Conservation (phyloP, 768 basidiomycete genomes). For the Paxillus rubicundulus region DNA sequence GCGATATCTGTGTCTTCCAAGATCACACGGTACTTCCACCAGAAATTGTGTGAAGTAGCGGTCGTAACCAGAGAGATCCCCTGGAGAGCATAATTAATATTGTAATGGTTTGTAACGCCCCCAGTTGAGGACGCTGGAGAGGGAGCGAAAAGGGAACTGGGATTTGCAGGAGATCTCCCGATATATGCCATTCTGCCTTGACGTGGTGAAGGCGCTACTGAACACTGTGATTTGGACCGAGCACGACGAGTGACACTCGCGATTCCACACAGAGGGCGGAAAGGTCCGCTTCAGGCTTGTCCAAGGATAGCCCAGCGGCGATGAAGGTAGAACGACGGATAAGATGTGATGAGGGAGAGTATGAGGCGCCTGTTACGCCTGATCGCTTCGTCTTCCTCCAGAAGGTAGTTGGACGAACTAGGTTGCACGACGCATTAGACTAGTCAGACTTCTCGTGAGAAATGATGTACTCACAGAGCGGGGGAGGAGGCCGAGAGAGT, state of each 20-base stretch:
- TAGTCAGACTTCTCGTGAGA: not conserved
- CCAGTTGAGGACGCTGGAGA: slow-evolving; percentile 2
- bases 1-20: slow-evolving; percentile 19
- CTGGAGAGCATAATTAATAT: slow-evolving; percentile 12
- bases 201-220: slow-evolving; percentile 10
- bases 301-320: slow-evolving; percentile 70
- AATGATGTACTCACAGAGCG: slow-evolving; percentile 50
- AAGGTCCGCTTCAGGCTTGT: slow-evolving; percentile 57
- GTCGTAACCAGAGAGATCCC: slow-evolving; percentile 7
- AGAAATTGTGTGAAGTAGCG: slow-evolving; percentile 33
- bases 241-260: slow-evolving; percentile 41
- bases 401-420: slow-evolving; percentile 81
- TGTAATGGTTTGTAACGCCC: slow-evolving; percentile 9
- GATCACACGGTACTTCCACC: slow-evolving; percentile 40
- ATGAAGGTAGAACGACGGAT: slow-evolving; percentile 77
- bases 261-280: slow-evolving; percentile 64
- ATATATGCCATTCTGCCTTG: slow-evolving; percentile 18
- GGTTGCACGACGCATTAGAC: not conserved
- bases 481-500: slow-evolving; percentile 58
- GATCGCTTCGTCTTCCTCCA: slow-evolving; percentile 74
- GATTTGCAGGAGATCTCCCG: slow-evolving; percentile 12
- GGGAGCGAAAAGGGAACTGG: not conserved
- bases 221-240: slow-evolving; percentile 37
- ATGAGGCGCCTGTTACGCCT: slow-evolving; percentile 66
- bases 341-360: slow-evolving; percentile 71